Base-by-base conservation (phyloP, 306 rosid genomes). In the barrel medic (Medicago truncatula) region DNA sequence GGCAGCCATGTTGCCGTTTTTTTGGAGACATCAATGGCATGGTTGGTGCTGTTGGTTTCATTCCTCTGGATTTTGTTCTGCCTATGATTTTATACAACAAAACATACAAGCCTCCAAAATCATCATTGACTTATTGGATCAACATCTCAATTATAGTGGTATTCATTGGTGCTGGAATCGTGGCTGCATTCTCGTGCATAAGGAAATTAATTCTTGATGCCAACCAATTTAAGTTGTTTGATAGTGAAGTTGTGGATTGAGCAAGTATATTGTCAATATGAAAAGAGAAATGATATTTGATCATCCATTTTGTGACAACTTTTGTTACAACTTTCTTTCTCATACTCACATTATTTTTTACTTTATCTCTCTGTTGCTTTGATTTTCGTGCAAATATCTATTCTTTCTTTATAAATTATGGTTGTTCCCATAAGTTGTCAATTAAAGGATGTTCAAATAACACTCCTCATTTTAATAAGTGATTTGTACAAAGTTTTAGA, bases 71-170 rank as follows among this genome's bases (percentile, higher is more conserved):
- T 88, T 95, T 95, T 82, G 47, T 95, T 74, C 91, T 95, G 54
- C 98, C 98, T 21, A 90, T 95, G 97, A 88, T 95, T 71, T 93
- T 95, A 4, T 95, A 92, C 84, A 92, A 95, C 87, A 92, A 82
- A 81, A 86, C 97, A 38, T 40, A 83, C 88, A 92, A 90, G 86
- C 98, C 98, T 76, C 64, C 87, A 56, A 82, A 70, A 67, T 78
- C 92, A 8, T 87, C 92, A 75, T 14, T 84, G 49, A 87, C 78
- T 52, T 95, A 90, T 66, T 92, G 87, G 91, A 25, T 92, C 86
- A 95, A 95, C 88, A 10, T 87, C 8, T 86, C 88, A 7, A 92
- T 95, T 67, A 92, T 90, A 14, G 47, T 90, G 18, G 90, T 81
- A 28, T 95, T 92, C 88, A 86, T 91, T 0, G 89, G 90, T 38